Percentiles rank a stretch among this genome's conserved stretches.
phyloP scores from a whole-genome alignment of 2,329 filamentous ascomycete genomes.

The Aspergillus fumigatiaffinis region DNA sequence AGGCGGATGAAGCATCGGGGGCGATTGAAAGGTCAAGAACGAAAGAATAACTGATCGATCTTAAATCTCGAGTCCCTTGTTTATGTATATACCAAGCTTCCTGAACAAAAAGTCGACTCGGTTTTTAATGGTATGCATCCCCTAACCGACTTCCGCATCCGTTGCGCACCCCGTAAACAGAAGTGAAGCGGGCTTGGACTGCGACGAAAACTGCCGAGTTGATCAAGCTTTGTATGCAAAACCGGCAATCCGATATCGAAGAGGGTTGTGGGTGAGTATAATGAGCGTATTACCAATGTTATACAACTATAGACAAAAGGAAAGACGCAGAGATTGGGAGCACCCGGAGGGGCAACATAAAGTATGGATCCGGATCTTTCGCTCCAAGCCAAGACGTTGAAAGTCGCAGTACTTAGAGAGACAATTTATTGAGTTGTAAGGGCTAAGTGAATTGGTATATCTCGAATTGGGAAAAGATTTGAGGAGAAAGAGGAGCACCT shows the following conservation, averaged over 20 bases:
- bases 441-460: background rate
- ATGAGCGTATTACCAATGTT: background rate
- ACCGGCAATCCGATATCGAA: background rate
- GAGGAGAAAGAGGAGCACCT: slow-evolving; percentile 2
- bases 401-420: background rate
- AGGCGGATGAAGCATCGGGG: slow-evolving; percentile 12
- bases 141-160: slow-evolving; percentile 12
- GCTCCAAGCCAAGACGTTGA: background rate
- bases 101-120: background rate
- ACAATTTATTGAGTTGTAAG: background rate
- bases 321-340: background rate
- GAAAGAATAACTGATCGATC: background rate
- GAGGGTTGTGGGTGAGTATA: background rate
- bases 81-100: background rate
- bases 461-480: background rate
- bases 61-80: background rate
- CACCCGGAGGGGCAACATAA: background rate
- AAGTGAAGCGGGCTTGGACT: background rate
- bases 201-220: slow-evolving; percentile 4
- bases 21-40: background rate
- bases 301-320: slow-evolving; percentile 6
- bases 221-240: background rate
- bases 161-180: slow-evolving; percentile 5
- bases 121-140: slow-evolving; percentile 5
- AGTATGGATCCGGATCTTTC: background rate